These are phyloP conservation scores for Pseudocercospora vitis DNA, from an alignment of 2,329 filamentous ascomycete genomes.

Conservation along the genomic window DNA sequence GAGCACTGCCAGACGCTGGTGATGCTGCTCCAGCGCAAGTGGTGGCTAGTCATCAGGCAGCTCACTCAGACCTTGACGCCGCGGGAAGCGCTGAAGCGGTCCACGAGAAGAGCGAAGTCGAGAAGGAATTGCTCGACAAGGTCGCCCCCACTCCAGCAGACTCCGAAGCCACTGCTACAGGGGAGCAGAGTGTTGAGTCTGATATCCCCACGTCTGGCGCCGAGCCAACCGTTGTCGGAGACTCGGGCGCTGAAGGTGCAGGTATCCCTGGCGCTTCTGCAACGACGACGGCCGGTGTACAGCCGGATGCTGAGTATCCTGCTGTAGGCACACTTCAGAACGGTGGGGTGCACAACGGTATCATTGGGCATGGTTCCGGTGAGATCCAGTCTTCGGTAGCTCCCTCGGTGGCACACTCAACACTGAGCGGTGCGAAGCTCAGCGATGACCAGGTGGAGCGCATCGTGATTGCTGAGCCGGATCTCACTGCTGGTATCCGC, in stretches of 20 bases:
- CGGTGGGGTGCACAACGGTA: conserved; percentile 2
- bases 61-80: conserved; percentile 60
- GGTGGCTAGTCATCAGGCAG: conserved; percentile 11
- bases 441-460: not conserved
- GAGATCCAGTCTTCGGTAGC: not conserved
- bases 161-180: not conserved
- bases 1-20: not conserved
- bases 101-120: conserved; percentile 69
- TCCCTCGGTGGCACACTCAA: not conserved
- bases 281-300: not conserved
- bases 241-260: not conserved
- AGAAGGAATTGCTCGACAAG: conserved; percentile 60
- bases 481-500: conserved; percentile 12
- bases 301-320: not conserved
- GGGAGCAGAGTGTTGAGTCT: not conserved
- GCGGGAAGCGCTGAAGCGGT: conserved; percentile 67
- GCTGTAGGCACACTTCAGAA: not conserved
- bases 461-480: conserved; percentile 3
- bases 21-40: not conserved
- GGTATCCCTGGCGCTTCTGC: no score
- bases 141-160: not conserved
- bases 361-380: conserved; percentile 1
- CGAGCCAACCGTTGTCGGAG: not conserved
- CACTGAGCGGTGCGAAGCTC: not conserved
- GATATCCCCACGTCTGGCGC: not conserved